Evolutionary conservation across 2,329 filamentous ascomycete species (phyloP), one percentile per base, ranked within the genome.

Genomic region (Nannizziopsis arthrosporioides): DNA sequence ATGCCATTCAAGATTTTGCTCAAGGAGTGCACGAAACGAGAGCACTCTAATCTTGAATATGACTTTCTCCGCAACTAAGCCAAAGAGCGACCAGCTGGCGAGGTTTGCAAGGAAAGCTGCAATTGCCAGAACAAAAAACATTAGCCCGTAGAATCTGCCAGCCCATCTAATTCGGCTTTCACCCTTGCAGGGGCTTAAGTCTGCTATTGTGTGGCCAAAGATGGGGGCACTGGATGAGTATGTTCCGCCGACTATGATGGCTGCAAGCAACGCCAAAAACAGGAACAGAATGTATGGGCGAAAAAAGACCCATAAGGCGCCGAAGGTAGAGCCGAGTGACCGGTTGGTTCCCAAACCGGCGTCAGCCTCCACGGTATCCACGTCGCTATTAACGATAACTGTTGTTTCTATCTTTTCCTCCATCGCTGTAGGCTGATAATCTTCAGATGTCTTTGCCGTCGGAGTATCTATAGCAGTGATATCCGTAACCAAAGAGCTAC

Each of bases 1-100:
- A 56, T 86, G 82, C 82, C 82, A 87, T 51, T 82, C 73, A 42
- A 84, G 66, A 52, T 80, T 78, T 62, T 85, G 81, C 50, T 78
- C 70, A 44, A 84, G 74, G 1, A 85, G 64, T 0, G 81, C 77
- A 2, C 78, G 74, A 59, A 85, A 77, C 0, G 78, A 81, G 1
- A 82, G 63, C 1, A 82, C 73, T 45, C 81, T 73, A 8, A 83
- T 74, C 39, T 71, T 74, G 60, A 79, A 81, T 1, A 85, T 68
- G 1, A 84, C 65, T 53, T 80, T 77, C 59, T 86, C 81, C 0
- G 81, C 76, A 0, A 79, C 66, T 49, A 71, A 67, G 1, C 77
- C 77, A 52, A 81, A 80, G 2, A 66, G 64, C 1, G 72, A 68
- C 71, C 77, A 77, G 54, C 77, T 81, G 27, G 73, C 68, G 3